Evolutionary conservation across 225 moss, liverwort and hornwort species (phyloP).

Genomic region (Sphagnum contortum): DNA sequence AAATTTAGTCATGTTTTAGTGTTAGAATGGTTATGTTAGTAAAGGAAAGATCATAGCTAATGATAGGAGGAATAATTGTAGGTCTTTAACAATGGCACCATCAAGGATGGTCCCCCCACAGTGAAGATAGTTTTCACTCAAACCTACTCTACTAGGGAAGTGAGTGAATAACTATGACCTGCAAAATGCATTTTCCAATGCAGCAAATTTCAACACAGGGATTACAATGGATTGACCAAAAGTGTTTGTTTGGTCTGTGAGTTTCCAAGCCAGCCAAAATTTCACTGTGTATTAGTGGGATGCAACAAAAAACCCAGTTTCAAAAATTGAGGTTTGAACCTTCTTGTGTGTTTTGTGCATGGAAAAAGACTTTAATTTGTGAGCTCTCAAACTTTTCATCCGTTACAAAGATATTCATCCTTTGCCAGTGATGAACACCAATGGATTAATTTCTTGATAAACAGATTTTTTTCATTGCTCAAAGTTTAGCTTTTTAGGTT

Average conservation of each 20-base stretch:
- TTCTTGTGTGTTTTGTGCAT: neutral
- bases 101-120: slow-evolving; percentile 80
- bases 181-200: neutral
- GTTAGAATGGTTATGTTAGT: neutral
- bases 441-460: no score
- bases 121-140: slow-evolving; percentile 54
- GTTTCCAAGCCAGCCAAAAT: slow-evolving; percentile 87
- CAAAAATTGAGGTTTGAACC: slow-evolving; percentile 61
- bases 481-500: neutral
- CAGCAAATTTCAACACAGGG: neutral
- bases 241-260: neutral
- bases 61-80: slow-evolving; percentile 7
- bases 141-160: neutral
- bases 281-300: slow-evolving; percentile 91
- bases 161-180: neutral
- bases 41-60: neutral
- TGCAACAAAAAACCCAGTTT: slow-evolving; percentile 24
- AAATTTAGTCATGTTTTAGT: no score
- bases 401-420: no score
- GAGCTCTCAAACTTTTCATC: no score
- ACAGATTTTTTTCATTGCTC: neutral
- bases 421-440: no score
- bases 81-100: slow-evolving; percentile 82
- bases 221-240: neutral
- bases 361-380: neutral